Evolutionary conservation across 1,284 basidiomycete genomes (phyloP), one percentile per base, ranked within the genome.

Genomic region (Afroboletus lepidellus): DNA sequence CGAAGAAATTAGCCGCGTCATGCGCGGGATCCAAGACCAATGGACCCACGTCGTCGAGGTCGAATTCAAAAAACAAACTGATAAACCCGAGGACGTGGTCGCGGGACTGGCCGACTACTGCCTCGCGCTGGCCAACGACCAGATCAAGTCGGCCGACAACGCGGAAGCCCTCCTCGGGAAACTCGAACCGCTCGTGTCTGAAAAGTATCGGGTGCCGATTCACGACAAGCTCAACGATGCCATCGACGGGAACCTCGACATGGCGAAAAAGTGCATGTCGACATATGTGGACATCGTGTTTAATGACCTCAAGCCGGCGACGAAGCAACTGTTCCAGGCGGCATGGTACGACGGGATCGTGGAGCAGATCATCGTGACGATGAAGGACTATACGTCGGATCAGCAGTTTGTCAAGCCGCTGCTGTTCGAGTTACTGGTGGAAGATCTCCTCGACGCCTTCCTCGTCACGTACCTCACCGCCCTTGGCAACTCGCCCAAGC

Each of bases 111-210:
- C 94, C 54, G 96, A 98, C 74, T 99, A 99, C 72, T 86, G 90
- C 65, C 95, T 99, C 64, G 95, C 95, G 18, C 83, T 99, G n/a
- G 95, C 95, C 46, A 99, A 99, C 74, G 96, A 99, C 73, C 94
- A 98, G 72, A 87, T 99, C 73, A 96, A 95, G 71, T 91, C 87
- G 5, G 97, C 97, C 11, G 95, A 99, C 69, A 95, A 90, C 65
- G 85, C 90, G 11, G 96, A 99, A 73, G 82, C 86, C 2, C 78
- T 99, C 5, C 85, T 91, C 30, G 83, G 79, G 9, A 86, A 95
- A 41, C 76, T 99, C 29, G 96, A 98, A 72, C 84, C 90, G 4
- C 81, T 97, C 51, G 96, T 99, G 3, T 93, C 89, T 16, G 87
- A 92, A 62, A 98, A 98, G 74, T 98, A 99, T 72, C 81, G 88